Base-by-base conservation (phyloP, 495 filamentous ascomycete genomes). In the Aspergillus nanangensis region DNA sequence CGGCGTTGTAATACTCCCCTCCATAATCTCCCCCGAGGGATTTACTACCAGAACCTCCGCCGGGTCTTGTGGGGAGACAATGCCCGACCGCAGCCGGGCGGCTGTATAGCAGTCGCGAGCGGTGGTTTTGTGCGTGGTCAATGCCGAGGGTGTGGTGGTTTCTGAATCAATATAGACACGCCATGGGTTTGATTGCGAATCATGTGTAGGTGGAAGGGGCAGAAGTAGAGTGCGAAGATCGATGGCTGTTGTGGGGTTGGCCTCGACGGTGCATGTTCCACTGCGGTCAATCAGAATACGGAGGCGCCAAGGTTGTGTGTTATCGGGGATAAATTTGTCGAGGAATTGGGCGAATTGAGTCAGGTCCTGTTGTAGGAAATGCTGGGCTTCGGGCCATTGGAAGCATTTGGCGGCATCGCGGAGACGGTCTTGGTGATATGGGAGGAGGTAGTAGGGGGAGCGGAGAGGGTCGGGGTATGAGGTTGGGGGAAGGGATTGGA, bases 381-480 rank as follows among this genome's bases (percentile, higher is more conserved):
- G 25, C 13, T 57, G 18, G 8, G 66, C 67, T 23, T 54, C 36
- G 3, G 51, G 20, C 82, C 83, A 92, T 19, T 70, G 56, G 65
- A 90, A 95, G 48, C 86, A 67, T 22, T 66, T 64, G 0, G 87
- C 89, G 20, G 89, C 88, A 45, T 73, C 70, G 35, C 90, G 74
- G 57, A 96, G 80, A n/a, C 82, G 88, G 56, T 93, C 86, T 17
- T 79, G 81, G 62, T 97, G 92, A 63, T 83, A 84, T 35, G 77
- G 65, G 10, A 95, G 77, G 70, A 96, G 87, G 68, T 95, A 96
- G 56, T 93, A 85, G 1, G 81, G 81, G n/a, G 79, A 82, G 15
- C 70, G 49, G 15, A 71, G 65, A 9, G 60, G 58, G 22, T 56
- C 48, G 18, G 65, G 61, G 40, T 59, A 67, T 41, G 57, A 49